Conservation (phyloP, 768 basidiomycete genomes). For the Fistulinella prunicolor region DNA sequence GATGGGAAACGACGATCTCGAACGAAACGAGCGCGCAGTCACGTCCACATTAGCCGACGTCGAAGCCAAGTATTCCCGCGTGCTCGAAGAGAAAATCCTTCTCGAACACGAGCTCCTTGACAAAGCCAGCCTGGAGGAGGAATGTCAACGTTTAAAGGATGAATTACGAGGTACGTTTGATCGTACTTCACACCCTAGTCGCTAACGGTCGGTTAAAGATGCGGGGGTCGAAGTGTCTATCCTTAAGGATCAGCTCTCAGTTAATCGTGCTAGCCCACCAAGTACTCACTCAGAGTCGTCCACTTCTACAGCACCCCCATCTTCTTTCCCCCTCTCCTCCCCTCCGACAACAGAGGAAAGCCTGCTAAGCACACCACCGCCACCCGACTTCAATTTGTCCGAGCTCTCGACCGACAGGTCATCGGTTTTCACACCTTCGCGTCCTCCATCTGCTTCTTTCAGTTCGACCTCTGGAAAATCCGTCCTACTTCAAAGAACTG, state of each 20-base stretch:
- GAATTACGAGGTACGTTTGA: constrained; percentile 82
- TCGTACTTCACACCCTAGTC: not conserved
- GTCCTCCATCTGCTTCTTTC: constrained; percentile 30
- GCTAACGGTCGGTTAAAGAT: constrained; percentile 47
- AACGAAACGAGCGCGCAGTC: constrained; percentile 88
- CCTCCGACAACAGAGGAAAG: constrained; percentile 45
- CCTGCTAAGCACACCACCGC: constrained; percentile 55
- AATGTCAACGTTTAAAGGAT: constrained; percentile 86
- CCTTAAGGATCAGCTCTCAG: constrained; percentile 68
- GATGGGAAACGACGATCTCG: constrained; percentile 97
- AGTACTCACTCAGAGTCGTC: constrained; percentile 26
- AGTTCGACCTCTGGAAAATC: constrained; percentile 41
- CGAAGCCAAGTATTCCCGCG: constrained; percentile 85
- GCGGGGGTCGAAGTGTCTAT: constrained; percentile 82
- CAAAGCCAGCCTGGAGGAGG: constrained; percentile 88
- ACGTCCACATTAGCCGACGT: constrained; percentile 79
- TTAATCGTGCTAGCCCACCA: constrained; percentile 34
- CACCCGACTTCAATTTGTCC: constrained; percentile 57
- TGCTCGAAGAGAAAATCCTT: constrained; percentile 94
- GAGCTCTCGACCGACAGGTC: constrained; percentile 51
- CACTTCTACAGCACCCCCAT: constrained; percentile 28
- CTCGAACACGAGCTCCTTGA: constrained; percentile 93
- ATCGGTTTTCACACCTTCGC: constrained; percentile 34
- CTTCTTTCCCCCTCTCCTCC: constrained; percentile 35
- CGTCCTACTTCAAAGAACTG: constrained; percentile 49